phyloP scores from a whole-genome alignment of 2,329 filamentous ascomycete genomes.

The Trichophyton verrucosum region DNA sequence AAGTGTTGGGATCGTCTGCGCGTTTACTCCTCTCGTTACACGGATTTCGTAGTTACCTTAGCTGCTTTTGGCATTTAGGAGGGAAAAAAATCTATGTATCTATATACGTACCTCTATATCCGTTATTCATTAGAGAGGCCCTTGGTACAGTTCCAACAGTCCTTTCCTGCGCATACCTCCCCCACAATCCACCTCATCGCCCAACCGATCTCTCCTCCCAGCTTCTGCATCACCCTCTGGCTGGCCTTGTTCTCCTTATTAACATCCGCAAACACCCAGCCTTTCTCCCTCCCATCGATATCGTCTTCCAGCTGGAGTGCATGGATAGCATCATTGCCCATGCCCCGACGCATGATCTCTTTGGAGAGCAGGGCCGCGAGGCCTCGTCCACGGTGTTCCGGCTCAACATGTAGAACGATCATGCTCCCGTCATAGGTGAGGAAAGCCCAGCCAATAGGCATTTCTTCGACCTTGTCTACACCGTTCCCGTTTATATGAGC shows the following conservation, averaged over 20 bases:
- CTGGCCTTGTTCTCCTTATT: conserved; percentile 25
- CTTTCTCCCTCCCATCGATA: conserved; percentile 9
- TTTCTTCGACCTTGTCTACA: conserved; percentile 12
- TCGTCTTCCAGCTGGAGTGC: background rate
- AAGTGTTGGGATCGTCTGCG: too few species aligned
- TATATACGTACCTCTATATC: background rate
- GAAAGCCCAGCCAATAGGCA: conserved; percentile 32
- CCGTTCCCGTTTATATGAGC: background rate
- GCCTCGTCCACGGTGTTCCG: conserved; percentile 28
- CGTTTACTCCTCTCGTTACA: too few species aligned
- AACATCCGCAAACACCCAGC: conserved; percentile 31
- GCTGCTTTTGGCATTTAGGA: background rate
- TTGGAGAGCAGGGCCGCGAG: conserved; percentile 23
- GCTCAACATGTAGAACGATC: conserved; percentile 30
- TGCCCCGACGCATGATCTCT: conserved; percentile 23
- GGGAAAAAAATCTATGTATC: background rate
- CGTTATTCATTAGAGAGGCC: background rate
- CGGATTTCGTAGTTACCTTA: background rate
- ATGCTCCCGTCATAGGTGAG: conserved; percentile 28
- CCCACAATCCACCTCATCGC: conserved; percentile 29
- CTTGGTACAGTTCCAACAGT: background rate
- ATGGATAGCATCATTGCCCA: conserved; percentile 16
- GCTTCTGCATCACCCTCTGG: conserved; percentile 34
- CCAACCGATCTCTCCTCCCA: conserved; percentile 27
- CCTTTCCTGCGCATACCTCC: conserved; percentile 14